Evolutionary conservation across 1,284 basidiomycete species (phyloP).

Genomic region (Trametes versicolor): DNA sequence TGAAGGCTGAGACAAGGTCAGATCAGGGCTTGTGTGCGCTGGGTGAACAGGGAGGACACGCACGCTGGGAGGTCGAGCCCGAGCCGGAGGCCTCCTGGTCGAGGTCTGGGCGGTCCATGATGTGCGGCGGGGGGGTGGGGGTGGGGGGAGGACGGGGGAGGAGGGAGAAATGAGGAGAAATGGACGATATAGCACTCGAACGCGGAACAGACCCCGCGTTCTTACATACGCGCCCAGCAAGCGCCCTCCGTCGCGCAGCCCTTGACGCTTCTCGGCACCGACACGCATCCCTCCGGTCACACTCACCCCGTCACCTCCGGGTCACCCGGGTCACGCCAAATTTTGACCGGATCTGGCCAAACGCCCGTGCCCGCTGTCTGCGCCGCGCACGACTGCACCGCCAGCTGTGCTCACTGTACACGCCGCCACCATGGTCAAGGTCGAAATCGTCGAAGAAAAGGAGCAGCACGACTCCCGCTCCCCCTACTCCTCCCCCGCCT

Average conservation of each 20-base stretch:
- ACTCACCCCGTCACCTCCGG: constrained; percentile 5
- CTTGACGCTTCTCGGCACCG: constrained; percentile 35
- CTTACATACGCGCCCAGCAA: constrained; percentile 32
- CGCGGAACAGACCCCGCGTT: constrained; percentile 28
- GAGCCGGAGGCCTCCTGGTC: constrained; percentile 26
- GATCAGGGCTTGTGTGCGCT: constrained; percentile 22
- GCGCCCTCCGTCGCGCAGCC: constrained; percentile 26
- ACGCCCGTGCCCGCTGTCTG: constrained; percentile 12
- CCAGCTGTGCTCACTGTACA: constrained; percentile 18
- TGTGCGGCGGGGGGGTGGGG: constrained; percentile 14
- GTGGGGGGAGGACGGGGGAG: constrained; percentile 13
- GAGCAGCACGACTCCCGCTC: constrained; percentile 60
- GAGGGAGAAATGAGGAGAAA: constrained; percentile 26
- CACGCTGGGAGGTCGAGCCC: constrained; percentile 32
- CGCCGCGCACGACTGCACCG: constrained; percentile 9
- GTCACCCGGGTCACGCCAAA: constrained; percentile 16
- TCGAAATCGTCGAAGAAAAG: constrained; percentile 85
- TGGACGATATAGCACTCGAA: constrained; percentile 26
- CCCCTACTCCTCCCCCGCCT: constrained; percentile 73
- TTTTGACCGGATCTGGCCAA: constrained; percentile 12
- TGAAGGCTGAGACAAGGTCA: constrained; percentile 54
- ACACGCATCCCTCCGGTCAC: constrained; percentile 19
- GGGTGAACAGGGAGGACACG: constrained; percentile 21
- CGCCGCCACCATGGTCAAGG: constrained; percentile 76
- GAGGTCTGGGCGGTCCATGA: constrained; percentile 31